Evolutionary conservation across 2,329 filamentous ascomycete genomes (phyloP).

Genomic region (Apiospora koreana): DNA sequence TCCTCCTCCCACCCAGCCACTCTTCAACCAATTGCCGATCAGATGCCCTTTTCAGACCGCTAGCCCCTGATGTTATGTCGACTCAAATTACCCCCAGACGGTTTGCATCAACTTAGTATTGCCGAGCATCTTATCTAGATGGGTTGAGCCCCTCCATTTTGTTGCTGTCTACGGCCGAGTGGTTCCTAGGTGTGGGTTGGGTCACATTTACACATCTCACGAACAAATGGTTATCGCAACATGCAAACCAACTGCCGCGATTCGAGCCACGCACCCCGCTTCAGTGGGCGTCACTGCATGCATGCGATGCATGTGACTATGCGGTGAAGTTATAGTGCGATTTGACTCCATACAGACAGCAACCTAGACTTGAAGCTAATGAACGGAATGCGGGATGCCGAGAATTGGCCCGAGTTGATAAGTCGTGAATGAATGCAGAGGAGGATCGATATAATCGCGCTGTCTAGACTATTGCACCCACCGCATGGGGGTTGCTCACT

Average conservation of each 20-base stretch:
- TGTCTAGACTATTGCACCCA: neutral
- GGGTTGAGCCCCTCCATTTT: too few species aligned
- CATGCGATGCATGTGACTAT: neutral
- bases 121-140: neutral
- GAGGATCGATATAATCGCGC: neutral
- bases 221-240: neutral
- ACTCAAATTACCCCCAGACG: neutral
- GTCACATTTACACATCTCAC: neutral
- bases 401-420: neutral
- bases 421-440: neutral
- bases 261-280: neutral
- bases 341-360: neutral
- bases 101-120: neutral
- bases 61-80: neutral
- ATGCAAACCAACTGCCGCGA: neutral
- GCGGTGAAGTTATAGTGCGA: neutral
- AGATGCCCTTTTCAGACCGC: neutral
- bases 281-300: neutral
- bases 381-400: neutral
- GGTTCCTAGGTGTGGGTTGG: neutral
- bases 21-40: neutral
- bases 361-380: neutral
- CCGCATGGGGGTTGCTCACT: neutral
- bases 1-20: neutral
- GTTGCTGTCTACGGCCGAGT: too few species aligned